Percentiles rank a stretch among this genome's conserved stretches.
These are phyloP conservation scores for Gnomoniopsis sp. DNA, from an alignment of 2,329 filamentous ascomycete species.

Conservation along the genomic window DNA sequence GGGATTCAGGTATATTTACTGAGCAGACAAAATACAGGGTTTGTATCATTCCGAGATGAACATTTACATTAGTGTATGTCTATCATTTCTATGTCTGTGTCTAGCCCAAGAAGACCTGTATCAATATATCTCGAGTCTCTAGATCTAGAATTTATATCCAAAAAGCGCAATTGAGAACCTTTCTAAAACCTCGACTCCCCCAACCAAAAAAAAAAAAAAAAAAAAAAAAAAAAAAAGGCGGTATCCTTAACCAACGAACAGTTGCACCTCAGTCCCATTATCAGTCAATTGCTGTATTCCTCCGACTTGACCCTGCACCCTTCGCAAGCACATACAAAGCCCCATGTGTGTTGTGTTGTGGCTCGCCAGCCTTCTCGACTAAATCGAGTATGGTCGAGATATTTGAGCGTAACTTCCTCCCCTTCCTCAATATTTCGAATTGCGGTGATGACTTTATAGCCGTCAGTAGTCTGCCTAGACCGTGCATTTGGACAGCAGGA, in stretches of 20 bases:
- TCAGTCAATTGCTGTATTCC: too few relatives aligned
- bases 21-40: neutral
- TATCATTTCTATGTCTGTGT: too few relatives aligned
- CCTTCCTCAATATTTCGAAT: conserved; percentile 8
- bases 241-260: too few relatives aligned
- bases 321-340: neutral
- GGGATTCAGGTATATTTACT: conserved; percentile 17
- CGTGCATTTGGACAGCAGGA: conserved; percentile 3
- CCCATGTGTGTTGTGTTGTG: neutral
- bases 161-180: too few relatives aligned
- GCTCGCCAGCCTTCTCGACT: neutral
- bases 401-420: conserved; percentile 1
- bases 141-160: too few relatives aligned
- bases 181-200: neutral
- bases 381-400: conserved; percentile 5
- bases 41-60: neutral
- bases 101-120: too few relatives aligned
- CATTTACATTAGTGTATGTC: too few relatives aligned
- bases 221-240: too few relatives aligned
- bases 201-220: too few relatives aligned
- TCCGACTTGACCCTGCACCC: neutral
- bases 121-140: too few relatives aligned
- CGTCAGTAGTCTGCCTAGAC: conserved; percentile 5
- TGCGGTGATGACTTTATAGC: conserved; percentile 2
- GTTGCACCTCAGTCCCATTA: too few relatives aligned